These are phyloP conservation scores for Cucurbita maxima DNA, from an alignment of 306 rosid genomes.

Conservation along the genomic window DNA sequence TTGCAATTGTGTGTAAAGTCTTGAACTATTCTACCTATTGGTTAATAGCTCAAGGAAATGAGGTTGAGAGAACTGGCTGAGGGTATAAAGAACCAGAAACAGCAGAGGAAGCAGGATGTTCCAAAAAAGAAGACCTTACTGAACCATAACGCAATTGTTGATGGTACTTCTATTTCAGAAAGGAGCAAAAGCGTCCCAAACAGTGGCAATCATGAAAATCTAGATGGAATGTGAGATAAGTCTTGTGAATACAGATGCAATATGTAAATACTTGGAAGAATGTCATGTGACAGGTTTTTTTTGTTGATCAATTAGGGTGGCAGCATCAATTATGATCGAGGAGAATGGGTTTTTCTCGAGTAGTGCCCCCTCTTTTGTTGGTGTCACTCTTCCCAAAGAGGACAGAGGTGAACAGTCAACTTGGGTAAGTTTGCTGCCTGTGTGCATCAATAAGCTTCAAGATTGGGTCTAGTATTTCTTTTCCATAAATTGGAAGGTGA, in stretches of 20 bases:
- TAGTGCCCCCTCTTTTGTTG: background rate
- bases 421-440: background rate
- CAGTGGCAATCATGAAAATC: conserved; percentile 39
- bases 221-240: conserved; percentile 58
- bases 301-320: background rate
- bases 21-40: background rate
- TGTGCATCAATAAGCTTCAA: background rate
- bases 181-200: conserved; percentile 1
- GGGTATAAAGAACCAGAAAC: conserved; percentile 57
- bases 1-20: background rate
- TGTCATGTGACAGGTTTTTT: background rate
- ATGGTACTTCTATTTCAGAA: conserved; percentile 10
- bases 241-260: background rate
- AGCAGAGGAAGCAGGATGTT: conserved; percentile 15
- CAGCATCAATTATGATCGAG: background rate
- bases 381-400: background rate
- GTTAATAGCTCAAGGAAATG: conserved; percentile 47
- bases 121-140: conserved; percentile 15
- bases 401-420: background rate
- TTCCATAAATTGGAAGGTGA: background rate
- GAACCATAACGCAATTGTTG: conserved; percentile 2
- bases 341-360: background rate
- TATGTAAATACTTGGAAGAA: background rate
- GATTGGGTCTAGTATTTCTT: background rate
- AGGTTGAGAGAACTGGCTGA: conserved; percentile 58